Evolutionary conservation across 345 rosid species (phyloP), one percentile per base, ranked within the genome.

Genomic region (Eucalyptus decipiens): DNA sequence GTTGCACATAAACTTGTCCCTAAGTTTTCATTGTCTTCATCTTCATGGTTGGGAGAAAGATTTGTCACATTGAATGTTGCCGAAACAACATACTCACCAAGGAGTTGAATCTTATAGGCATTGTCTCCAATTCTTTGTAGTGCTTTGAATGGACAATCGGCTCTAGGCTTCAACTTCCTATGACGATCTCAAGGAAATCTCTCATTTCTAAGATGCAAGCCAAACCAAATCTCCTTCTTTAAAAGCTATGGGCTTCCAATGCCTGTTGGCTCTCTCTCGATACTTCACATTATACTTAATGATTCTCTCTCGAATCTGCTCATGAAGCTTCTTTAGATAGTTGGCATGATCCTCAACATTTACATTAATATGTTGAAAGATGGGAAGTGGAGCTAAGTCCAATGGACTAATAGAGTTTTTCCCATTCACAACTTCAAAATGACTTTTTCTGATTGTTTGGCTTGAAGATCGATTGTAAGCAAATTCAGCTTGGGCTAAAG

Each of bases 41-140:
- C 11, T 16, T 67, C 80, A 67, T 67, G 19, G 21, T 67, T 0
- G 3, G 80, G 40, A 1, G 80, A 62, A 62, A 62, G 19, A 62
- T 62, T 5, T 0, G 1, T 3, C 4, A 67, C 80, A 67, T 16
- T 67, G 21, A 67, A 32, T 1, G 1, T 67, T n/a, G 40, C 40
- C 0, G 9, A 67, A 67, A 67, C 6, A 32, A 1, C 40, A 67
- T 67, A 67, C 11, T 67, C 40, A 67, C 40, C 0, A n/a, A 2
- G 23, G 1, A 7, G 80, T 17, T 67, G 23, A 17, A 67, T 67
- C 40, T 67, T 3, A 17, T 67, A 67, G 9, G 80, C 2, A 0
- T 32, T 16, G 40, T 16, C 40, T n/a, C 40, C 37, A 37, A 37
- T 18, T 4, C 17, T 67, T 34, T 67, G 11, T 3, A 16, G 4